Percentiles rank a stretch among this genome's conserved stretches.
phyloP scores from a whole-genome alignment of 2,329 filamentous ascomycete genomes.

The Raffaelea arxii region DNA sequence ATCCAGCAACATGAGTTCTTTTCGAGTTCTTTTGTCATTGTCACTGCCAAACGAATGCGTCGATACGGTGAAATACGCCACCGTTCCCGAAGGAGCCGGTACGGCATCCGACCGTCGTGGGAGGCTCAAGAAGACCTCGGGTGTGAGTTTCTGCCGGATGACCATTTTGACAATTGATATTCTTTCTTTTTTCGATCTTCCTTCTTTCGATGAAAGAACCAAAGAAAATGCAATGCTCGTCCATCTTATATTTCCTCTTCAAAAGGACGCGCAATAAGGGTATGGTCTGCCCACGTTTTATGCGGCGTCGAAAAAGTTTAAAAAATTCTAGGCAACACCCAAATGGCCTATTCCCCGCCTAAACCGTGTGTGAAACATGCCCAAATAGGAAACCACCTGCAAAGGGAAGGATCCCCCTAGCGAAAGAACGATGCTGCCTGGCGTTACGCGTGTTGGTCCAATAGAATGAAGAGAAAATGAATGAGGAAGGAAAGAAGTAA shows the following conservation, averaged over 20 bases:
- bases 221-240: too few species aligned
- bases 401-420: too few species aligned
- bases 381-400: too few species aligned
- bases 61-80: slow-evolving; percentile 26
- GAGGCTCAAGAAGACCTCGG: slow-evolving; percentile 13
- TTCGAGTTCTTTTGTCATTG: slow-evolving; percentile 17
- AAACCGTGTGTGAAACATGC: too few species aligned
- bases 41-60: slow-evolving; percentile 21
- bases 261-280: too few species aligned
- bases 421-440: neutral
- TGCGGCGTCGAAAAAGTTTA: too few species aligned
- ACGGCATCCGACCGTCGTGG: slow-evolving; percentile 18
- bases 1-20: slow-evolving; percentile 33
- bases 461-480: neutral
- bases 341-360: too few species aligned
- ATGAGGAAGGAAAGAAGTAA: neutral
- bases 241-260: too few species aligned
- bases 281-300: too few species aligned
- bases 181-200: too few species aligned
- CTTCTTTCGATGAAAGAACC: too few species aligned
- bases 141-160: slow-evolving; percentile 14
- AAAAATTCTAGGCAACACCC: too few species aligned
- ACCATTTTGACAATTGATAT: slow-evolving; percentile 12
- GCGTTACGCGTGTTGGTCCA: neutral
- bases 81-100: slow-evolving; percentile 26